phyloP scores from a whole-genome alignment of 805 yeast species.

The Barnettozyma siamensis region DNA sequence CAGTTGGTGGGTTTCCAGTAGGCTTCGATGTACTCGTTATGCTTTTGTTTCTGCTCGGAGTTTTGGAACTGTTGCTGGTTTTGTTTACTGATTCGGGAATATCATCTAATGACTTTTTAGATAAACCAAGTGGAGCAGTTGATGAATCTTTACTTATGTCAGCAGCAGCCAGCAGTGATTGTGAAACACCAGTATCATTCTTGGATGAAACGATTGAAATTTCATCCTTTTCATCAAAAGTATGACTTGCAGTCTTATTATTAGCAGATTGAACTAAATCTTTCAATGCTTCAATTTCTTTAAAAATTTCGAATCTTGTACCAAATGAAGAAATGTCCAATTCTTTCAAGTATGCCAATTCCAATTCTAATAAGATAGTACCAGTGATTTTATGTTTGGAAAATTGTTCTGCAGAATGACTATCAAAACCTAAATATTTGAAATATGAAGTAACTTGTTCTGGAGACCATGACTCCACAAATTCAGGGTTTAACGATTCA shows the following conservation, averaged over 20 bases:
- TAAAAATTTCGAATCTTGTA: slow-evolving; percentile 85
- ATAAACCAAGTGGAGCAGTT: slow-evolving; percentile 27
- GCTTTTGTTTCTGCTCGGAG: slow-evolving; percentile 4
- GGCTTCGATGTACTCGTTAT: no score
- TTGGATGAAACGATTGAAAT: slow-evolving; percentile 8
- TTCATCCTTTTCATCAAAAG: slow-evolving; percentile 11
- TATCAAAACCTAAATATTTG: slow-evolving; percentile 64
- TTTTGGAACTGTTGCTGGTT: slow-evolving; percentile 1
- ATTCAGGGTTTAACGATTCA: slow-evolving; percentile 39
- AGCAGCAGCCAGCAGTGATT: slow-evolving; percentile 11
- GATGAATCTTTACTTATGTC: slow-evolving; percentile 5
- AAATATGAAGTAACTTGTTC: slow-evolving; percentile 80
- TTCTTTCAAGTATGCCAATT: slow-evolving; percentile 81
- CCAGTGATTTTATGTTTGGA: slow-evolving; percentile 88
- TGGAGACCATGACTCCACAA: slow-evolving; percentile 71
- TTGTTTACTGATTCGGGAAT: not conserved
- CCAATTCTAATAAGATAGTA: slow-evolving; percentile 75
- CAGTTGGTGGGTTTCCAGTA: slow-evolving; percentile 18
- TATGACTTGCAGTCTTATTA: not conserved
- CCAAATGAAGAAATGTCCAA: slow-evolving; percentile 91
- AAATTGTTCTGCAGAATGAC: slow-evolving; percentile 70
- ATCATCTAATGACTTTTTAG: not conserved
- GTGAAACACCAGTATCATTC: not conserved
- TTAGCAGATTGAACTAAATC: slow-evolving; percentile 16
- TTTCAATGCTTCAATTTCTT: slow-evolving; percentile 72